Percentiles rank a stretch among this genome's conserved stretches.
Evolutionary conservation across 768 basidiomycete species (phyloP).

Genomic region (Trametes sanguinea): DNA sequence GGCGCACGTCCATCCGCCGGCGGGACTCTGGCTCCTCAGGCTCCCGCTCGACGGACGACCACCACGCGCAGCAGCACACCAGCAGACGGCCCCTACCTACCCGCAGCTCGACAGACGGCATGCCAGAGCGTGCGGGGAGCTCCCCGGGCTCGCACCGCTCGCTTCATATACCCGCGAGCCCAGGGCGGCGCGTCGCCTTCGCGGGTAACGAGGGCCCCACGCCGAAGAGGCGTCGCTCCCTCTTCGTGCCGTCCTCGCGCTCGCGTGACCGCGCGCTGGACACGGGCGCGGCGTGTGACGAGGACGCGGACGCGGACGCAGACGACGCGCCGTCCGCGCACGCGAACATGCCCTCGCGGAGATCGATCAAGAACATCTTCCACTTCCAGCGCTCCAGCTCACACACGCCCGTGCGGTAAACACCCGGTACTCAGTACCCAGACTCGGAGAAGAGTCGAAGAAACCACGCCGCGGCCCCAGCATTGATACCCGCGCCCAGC

Average conservation of each 20-base stretch:
- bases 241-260: conserved; percentile 24
- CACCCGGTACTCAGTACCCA: no score
- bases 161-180: neutral
- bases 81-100: conserved; percentile 25
- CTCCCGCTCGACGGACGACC: conserved; percentile 2
- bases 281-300: neutral
- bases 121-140: neutral
- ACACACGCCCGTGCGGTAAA: conserved; percentile 18
- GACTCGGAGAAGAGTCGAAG: neutral
- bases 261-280: conserved; percentile 14
- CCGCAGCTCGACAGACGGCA: conserved; percentile 17
- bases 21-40: conserved; percentile 27
- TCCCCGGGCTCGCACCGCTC: neutral
- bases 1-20: conserved; percentile 17
- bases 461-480: neutral
- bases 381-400: conserved; percentile 28
- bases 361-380: conserved; percentile 22
- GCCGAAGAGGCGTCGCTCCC: conserved; percentile 25
- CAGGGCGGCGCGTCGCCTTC: conserved; percentile 4
- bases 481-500: neutral
- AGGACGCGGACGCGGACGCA: neutral
- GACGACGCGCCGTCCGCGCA: conserved; percentile 3
- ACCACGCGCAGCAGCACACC: conserved; percentile 5
- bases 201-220: neutral
- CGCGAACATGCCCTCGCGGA: conserved; percentile 12